A percentile compares a stretch with the other conserved stretches of the same genome.
Evolutionary conservation across 1,284 basidiomycete genomes (phyloP).

Genomic region (Cerioporus squamosus): DNA sequence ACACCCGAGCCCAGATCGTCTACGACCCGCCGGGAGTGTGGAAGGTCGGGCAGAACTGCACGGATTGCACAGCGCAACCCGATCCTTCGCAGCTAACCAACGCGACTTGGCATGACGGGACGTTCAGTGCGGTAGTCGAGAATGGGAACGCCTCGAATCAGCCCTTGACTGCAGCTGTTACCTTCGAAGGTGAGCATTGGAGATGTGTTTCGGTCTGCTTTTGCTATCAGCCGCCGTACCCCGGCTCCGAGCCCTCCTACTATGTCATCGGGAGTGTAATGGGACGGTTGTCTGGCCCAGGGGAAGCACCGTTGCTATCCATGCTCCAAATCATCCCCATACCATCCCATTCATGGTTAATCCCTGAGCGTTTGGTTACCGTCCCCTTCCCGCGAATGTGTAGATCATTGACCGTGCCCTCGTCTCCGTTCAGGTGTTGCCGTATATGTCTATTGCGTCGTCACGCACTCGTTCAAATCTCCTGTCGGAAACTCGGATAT

Average conservation of each 20-base stretch:
- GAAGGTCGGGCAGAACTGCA: slow-evolving; percentile 31
- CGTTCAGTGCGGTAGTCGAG: slow-evolving; percentile 27
- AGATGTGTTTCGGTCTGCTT: no score
- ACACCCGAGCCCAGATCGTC: slow-evolving; percentile 31
- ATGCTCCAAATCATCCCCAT: neutral
- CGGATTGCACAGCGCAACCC: slow-evolving; percentile 29
- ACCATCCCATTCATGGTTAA: neutral
- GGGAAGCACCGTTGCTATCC: neutral
- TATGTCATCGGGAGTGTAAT: no score
- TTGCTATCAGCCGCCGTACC: neutral
- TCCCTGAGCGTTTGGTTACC: neutral
- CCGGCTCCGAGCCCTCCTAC: neutral
- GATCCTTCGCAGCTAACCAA: slow-evolving; percentile 21
- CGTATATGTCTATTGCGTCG: slow-evolving; percentile 37
- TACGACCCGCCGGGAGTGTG: slow-evolving; percentile 37
- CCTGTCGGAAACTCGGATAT: slow-evolving; percentile 38
- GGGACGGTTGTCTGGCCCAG: no score
- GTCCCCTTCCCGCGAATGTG: neutral
- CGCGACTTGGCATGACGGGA: slow-evolving; percentile 24
- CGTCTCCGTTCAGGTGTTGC: slow-evolving; percentile 30
- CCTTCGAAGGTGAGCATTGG: slow-evolving; percentile 17
- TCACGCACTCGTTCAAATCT: slow-evolving; percentile 27
- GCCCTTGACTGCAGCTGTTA: slow-evolving; percentile 28
- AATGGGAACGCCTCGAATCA: slow-evolving; percentile 19
- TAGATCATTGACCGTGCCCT: neutral